Percentiles rank a stretch among this genome's conserved stretches.
Conservation (phyloP, 108 stramenopile genomes). For the Pseudonitzschia pungens region DNA sequence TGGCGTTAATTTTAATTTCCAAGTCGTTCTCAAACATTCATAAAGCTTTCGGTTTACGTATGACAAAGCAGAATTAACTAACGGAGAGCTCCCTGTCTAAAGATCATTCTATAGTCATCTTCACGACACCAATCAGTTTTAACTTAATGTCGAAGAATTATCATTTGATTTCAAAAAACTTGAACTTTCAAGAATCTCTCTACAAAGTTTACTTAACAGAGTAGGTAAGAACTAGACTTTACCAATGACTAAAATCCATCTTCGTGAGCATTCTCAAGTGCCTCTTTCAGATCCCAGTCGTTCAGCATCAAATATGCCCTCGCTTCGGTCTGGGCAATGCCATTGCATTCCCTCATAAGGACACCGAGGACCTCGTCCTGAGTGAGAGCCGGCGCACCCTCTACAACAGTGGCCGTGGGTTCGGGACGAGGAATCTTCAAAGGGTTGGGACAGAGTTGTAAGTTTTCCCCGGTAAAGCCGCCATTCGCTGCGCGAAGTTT, state of each 20-base stretch:
- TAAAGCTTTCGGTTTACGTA: too few species aligned
- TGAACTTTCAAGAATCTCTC: too few species aligned
- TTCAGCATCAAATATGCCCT: constrained; percentile 55
- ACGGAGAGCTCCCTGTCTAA: too few species aligned
- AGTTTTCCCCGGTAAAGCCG: constrained; percentile 53
- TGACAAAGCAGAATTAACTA: too few species aligned
- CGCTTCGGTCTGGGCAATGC: constrained; percentile 37
- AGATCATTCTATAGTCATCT: too few species aligned
- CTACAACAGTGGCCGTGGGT: neutral
- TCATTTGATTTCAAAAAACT: too few species aligned
- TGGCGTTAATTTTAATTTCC: too few species aligned
- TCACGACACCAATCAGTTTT: too few species aligned
- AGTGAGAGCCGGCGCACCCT: neutral
- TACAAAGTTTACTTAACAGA: too few species aligned
- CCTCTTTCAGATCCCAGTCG: constrained; percentile 54
- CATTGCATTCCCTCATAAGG: constrained; percentile 3
- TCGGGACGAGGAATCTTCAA: constrained; percentile 45
- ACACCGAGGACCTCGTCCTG: constrained; percentile 6
- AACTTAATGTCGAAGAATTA: too few species aligned
- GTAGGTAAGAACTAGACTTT: neutral
- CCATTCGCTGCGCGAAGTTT: constrained; percentile 59
- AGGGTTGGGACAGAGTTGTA: constrained; percentile 49
- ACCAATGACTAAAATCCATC: constrained; percentile 28
- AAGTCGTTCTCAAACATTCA: too few species aligned
- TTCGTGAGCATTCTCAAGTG: constrained; percentile 45